These are phyloP conservation scores for Hypholoma sublateritium DNA, from an alignment of 768 basidiomycete species.

Conservation along the genomic window DNA sequence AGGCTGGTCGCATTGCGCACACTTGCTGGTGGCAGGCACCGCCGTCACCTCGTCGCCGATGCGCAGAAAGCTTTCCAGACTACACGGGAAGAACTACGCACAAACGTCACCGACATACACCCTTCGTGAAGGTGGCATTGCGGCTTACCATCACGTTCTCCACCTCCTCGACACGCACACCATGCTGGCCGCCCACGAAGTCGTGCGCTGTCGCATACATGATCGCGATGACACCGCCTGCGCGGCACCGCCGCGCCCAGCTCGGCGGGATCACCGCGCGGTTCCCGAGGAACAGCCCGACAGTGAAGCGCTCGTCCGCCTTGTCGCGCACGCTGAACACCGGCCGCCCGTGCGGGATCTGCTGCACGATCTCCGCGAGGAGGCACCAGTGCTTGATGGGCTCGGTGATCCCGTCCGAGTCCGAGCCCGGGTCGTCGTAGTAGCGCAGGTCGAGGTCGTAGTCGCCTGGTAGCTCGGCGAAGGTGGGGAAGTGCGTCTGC, in stretches of 20 bases:
- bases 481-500: slow-evolving; percentile 25
- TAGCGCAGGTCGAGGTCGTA: slow-evolving; percentile 15
- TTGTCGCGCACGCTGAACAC: slow-evolving; percentile 27
- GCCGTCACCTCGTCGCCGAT: slow-evolving; percentile 16
- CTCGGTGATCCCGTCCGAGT: slow-evolving; percentile 8
- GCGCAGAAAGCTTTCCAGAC: slow-evolving; percentile 15
- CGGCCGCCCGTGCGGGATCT: slow-evolving; percentile 8
- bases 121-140: neutral
- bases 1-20: slow-evolving; percentile 15
- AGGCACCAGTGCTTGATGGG: slow-evolving; percentile 31
- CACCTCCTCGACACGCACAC: slow-evolving; percentile 24
- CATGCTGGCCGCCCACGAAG: slow-evolving; percentile 27
- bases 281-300: slow-evolving; percentile 24
- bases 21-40: slow-evolving; percentile 1
- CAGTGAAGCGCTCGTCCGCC: slow-evolving; percentile 16
- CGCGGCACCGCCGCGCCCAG: slow-evolving; percentile 10
- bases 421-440: slow-evolving; percentile 10
- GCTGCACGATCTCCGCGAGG: slow-evolving; percentile 27
- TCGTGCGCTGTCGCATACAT: slow-evolving; percentile 27
- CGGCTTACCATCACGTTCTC: slow-evolving; percentile 21
- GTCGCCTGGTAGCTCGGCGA: slow-evolving; percentile 23
- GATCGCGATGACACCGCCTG: slow-evolving; percentile 25
- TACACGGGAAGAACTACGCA: slow-evolving; percentile 21
- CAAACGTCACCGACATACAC: neutral
- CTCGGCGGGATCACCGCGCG: slow-evolving; percentile 1